A percentile compares a stretch with the other conserved stretches of the same genome.
Conservation (phyloP, 2,329 filamentous ascomycete genomes). For the Fusarium humuli region DNA sequence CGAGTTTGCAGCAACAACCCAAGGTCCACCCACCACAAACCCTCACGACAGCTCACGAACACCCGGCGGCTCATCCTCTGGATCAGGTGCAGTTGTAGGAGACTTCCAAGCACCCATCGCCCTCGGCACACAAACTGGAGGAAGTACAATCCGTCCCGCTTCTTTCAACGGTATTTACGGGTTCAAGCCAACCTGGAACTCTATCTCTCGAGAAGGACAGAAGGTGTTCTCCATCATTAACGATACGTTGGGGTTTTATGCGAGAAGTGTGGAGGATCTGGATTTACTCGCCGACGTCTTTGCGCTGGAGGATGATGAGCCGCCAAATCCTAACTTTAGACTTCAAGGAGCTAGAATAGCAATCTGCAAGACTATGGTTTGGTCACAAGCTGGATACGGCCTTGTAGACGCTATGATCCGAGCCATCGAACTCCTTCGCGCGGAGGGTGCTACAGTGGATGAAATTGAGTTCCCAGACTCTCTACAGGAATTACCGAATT, state of each 20-base stretch:
- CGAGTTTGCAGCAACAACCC: conserved; percentile 66
- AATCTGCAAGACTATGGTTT: conserved; percentile 63
- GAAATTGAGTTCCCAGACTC: conserved; percentile 61
- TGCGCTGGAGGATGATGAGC: conserved; percentile 62
- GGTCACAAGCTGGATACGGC: conserved; percentile 56
- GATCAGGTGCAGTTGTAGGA: conserved; percentile 71
- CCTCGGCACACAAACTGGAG: conserved; percentile 72
- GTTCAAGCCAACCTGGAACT: conserved; percentile 37
- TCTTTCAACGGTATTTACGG: conserved; percentile 67
- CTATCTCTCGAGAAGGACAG: conserved; percentile 18
- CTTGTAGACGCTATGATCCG: conserved; percentile 53
- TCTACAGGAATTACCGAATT: conserved; percentile 49
- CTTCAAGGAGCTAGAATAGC: conserved; percentile 62
- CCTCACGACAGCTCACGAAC: conserved; percentile 72
- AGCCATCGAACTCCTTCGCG: conserved; percentile 51
- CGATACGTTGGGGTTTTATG: conserved; percentile 68
- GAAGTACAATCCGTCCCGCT: conserved; percentile 69
- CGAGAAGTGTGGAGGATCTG: conserved; percentile 66
- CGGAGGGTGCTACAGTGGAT: conserved; percentile 61
- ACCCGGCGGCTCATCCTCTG: conserved; percentile 73
- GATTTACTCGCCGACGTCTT: conserved; percentile 65
- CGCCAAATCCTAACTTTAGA: conserved; percentile 34
- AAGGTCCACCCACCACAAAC: conserved; percentile 65
- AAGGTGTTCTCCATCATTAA: conserved; percentile 50
- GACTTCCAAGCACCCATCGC: conserved; percentile 69